Conservation (phyloP, 1,284 basidiomycete genomes). For the Leucoagaricus sp. region DNA sequence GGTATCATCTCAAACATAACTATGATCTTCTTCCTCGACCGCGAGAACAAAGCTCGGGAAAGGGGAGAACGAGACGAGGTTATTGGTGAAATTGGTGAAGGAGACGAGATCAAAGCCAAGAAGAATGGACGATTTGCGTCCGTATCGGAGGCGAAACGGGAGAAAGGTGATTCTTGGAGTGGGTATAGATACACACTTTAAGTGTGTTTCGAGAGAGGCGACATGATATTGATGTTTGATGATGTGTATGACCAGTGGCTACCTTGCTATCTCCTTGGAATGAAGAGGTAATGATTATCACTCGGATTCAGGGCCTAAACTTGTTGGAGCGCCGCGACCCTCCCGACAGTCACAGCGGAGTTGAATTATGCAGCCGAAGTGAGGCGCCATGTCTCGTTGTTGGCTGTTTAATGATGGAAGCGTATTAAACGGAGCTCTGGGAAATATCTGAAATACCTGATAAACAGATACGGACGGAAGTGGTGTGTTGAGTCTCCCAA, state of each 20-base stretch:
- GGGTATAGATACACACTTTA: slow-evolving; percentile 53
- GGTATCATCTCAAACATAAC: slow-evolving; percentile 55
- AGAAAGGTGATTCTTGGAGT: slow-evolving; percentile 61
- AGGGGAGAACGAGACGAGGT: slow-evolving; percentile 69
- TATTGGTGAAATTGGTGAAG: slow-evolving; percentile 45
- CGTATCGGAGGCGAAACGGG: slow-evolving; percentile 49
- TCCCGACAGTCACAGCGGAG: no score
- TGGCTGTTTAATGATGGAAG: no score
- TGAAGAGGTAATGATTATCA: background rate
- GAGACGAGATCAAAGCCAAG: slow-evolving; percentile 39
- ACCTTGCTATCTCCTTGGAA: background rate
- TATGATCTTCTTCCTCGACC: slow-evolving; percentile 49
- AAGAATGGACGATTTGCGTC: slow-evolving; percentile 48
- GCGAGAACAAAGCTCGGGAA: slow-evolving; percentile 63
- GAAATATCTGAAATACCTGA: no score
- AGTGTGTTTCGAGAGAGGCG: background rate
- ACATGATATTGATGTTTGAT: no score
- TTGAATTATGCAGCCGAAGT: no score
- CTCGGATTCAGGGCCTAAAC: background rate
- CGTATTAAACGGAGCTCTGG: no score
- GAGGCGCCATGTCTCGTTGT: no score
- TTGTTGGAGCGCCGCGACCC: background rate
- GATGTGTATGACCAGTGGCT: no score
- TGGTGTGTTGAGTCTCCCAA: no score
- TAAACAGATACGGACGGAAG: no score